Percentiles rank a stretch among this genome's conserved stretches.
phyloP scores from a whole-genome alignment of 495 filamentous ascomycete genomes.

The Penicillium tannophilum region DNA sequence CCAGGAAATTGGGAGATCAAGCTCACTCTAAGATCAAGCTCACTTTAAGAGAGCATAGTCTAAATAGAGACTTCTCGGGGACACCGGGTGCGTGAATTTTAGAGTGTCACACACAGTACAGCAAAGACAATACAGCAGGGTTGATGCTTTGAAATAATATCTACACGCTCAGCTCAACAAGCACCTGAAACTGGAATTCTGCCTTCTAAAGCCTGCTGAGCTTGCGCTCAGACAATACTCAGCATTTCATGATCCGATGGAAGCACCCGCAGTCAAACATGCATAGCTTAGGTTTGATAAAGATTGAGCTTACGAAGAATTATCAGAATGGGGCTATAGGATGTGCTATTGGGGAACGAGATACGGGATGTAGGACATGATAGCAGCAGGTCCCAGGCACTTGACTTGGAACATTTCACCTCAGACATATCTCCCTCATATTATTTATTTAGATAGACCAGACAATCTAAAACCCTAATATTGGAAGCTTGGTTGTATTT shows the following conservation, averaged over 20 bases:
- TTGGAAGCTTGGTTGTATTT: slow-evolving; percentile 12
- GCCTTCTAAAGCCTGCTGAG: not conserved
- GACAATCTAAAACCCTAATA: not conserved
- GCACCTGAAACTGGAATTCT: not conserved
- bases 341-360: not conserved
- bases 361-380: not conserved
- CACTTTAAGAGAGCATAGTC: not conserved
- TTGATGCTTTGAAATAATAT: not conserved
- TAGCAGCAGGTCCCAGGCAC: slow-evolving; percentile 4
- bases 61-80: not conserved
- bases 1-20: not conserved
- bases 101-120: slow-evolving; percentile 14
- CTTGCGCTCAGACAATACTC: slow-evolving; percentile 1
- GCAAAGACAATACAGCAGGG: slow-evolving; percentile 10
- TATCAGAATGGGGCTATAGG: not conserved
- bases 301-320: not conserved
- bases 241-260: not conserved
- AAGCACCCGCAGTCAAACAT: slow-evolving; percentile 8
- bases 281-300: slow-evolving; percentile 3
- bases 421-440: not conserved
- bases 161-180: too few species aligned
- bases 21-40: not conserved
- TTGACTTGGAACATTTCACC: not conserved
- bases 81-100: slow-evolving; percentile 3
- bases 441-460: not conserved